These are phyloP conservation scores for Moesziomyces antarcticus DNA, from an alignment of 1,284 basidiomycete species.

Conservation along the genomic window DNA sequence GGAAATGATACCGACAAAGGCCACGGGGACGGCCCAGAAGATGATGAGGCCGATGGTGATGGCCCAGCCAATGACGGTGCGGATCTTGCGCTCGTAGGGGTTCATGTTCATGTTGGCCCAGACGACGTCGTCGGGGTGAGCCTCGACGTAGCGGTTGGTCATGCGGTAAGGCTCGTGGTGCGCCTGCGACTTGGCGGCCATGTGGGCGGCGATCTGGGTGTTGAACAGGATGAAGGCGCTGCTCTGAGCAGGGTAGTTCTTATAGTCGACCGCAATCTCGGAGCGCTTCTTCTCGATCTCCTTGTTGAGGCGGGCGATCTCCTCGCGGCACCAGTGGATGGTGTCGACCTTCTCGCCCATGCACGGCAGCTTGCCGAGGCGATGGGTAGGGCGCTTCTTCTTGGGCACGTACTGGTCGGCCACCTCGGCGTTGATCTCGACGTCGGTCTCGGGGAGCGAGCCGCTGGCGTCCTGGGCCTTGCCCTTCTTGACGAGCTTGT, in stretches of 20 bases:
- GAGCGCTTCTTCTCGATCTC: constrained; percentile 73
- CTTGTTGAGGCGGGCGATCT: constrained; percentile 72
- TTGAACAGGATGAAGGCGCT: constrained; percentile 88
- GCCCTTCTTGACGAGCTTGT: constrained; percentile 72
- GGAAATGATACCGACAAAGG: constrained; percentile 85
- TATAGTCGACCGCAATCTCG: constrained; percentile 74
- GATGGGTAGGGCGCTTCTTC: constrained; percentile 78
- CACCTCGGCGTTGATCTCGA: constrained; percentile 53
- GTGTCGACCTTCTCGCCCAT: constrained; percentile 80
- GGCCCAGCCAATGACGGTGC: constrained; percentile 71
- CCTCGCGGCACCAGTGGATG: constrained; percentile 83
- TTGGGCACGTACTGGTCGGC: constrained; percentile 60
- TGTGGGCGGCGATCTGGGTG: constrained; percentile 79
- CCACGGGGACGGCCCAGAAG: constrained; percentile 71
- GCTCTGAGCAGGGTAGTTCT: constrained; percentile 72
- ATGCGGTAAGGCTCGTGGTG: constrained; percentile 63
- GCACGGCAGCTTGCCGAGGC: constrained; percentile 75
- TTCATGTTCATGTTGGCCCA: constrained; percentile 89
- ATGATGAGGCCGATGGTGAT: constrained; percentile 75
- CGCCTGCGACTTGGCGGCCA: constrained; percentile 47
- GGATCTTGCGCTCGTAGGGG: constrained; percentile 83
- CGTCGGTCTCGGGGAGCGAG: constrained; percentile 37
- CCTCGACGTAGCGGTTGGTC: constrained; percentile 55
- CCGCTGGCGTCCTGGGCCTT: constrained; percentile 57
- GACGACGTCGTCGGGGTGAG: constrained; percentile 76